Conservation (phyloP, 2,329 filamentous ascomycete species). For the Exophiala oligosperma region DNA sequence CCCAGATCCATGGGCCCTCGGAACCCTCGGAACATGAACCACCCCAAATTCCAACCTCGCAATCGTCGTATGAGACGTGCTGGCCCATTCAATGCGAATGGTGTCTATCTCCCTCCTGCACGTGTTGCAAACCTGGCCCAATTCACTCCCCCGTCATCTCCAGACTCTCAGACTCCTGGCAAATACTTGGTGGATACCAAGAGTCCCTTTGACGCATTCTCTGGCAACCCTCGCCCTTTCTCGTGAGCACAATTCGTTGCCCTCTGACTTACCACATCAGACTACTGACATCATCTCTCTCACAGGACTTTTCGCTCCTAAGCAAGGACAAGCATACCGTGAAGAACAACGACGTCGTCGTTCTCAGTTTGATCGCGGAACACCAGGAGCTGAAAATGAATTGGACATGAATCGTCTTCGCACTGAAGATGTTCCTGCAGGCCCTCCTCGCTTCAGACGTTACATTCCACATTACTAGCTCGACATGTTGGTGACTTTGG, state of each 20-base stretch:
- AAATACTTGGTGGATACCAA: slow-evolving; percentile 14
- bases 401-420: slow-evolving; percentile 40
- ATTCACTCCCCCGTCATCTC: neutral
- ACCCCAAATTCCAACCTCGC: neutral
- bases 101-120: slow-evolving; percentile 19
- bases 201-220: slow-evolving; percentile 21
- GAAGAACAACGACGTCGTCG: slow-evolving; percentile 74
- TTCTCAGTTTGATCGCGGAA: slow-evolving; percentile 81
- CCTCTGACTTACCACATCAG: neutral
- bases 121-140: slow-evolving; percentile 4
- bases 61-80: slow-evolving; percentile 6
- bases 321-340: slow-evolving; percentile 69
- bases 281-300: slow-evolving; percentile 15
- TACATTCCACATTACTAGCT: slow-evolving; percentile 22
- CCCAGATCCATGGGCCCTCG: neutral
- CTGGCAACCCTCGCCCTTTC: slow-evolving; percentile 15
- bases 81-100: slow-evolving; percentile 5
- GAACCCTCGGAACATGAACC: neutral
- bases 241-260: slow-evolving; percentile 23
- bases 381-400: slow-evolving; percentile 67
- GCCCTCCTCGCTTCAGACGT: slow-evolving; percentile 9
- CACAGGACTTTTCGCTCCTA: slow-evolving; percentile 75
- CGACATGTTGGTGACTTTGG: slow-evolving; percentile 23
- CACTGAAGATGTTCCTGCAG: slow-evolving; percentile 22
- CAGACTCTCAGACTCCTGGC: neutral